Conservation (phyloP, 768 basidiomycete genomes). For the Suillus variegatus region DNA sequence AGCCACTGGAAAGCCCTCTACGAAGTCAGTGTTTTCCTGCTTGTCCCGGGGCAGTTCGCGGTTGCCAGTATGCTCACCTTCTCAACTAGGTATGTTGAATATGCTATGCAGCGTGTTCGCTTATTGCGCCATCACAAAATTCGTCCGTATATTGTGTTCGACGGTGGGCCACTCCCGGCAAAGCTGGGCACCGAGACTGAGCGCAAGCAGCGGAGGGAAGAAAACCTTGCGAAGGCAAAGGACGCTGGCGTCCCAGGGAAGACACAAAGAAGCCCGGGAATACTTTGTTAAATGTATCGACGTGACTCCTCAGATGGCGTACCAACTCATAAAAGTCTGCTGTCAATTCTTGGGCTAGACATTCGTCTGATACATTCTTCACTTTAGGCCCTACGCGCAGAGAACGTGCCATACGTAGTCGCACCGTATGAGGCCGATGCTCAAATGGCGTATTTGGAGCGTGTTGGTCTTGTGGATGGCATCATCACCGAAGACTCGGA, state of each 20-base stretch:
- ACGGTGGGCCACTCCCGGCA: slow-evolving; percentile 93
- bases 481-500: slow-evolving; percentile 99
- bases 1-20: slow-evolving; percentile 80
- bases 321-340: slow-evolving; percentile 86
- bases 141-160: slow-evolving; percentile 91
- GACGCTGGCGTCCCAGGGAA: slow-evolving; percentile 76
- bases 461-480: slow-evolving; percentile 77
- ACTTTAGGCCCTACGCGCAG: slow-evolving; percentile 80
- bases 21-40: slow-evolving; percentile 58
- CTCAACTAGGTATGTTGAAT: slow-evolving; percentile 83
- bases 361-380: slow-evolving; percentile 10
- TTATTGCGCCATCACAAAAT: slow-evolving; percentile 84
- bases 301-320: slow-evolving; percentile 97
- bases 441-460: slow-evolving; percentile 91
- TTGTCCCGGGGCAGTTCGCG: background rate
- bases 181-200: slow-evolving; percentile 89
- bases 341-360: background rate
- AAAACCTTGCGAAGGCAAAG: slow-evolving; percentile 74
- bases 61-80: background rate
- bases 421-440: slow-evolving; percentile 99
- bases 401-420: slow-evolving; percentile 81
- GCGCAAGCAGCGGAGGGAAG: slow-evolving; percentile 73
- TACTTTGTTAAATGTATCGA: slow-evolving; percentile 90
- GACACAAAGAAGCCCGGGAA: slow-evolving; percentile 80
- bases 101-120: slow-evolving; percentile 90